Percentiles rank a stretch among this genome's conserved stretches.
Conservation (phyloP, 345 rosid species). For the Cochlearia excelsa region DNA sequence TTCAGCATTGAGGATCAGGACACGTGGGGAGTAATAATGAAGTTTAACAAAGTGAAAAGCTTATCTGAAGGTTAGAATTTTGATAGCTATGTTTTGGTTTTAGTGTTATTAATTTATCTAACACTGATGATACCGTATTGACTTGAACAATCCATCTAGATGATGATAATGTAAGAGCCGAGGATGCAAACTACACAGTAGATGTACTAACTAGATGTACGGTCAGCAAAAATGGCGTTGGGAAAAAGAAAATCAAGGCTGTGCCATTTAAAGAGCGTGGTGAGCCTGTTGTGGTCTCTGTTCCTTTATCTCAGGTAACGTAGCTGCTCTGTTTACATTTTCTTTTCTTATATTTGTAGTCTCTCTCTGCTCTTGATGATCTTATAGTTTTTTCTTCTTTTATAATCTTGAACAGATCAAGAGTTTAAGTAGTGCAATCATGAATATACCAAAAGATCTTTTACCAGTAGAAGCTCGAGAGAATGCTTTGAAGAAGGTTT, state of each 20-base stretch:
- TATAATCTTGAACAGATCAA: constrained; percentile 51
- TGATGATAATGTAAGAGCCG: constrained; percentile 65
- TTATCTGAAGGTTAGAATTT: constrained; percentile 57
- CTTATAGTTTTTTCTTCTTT: constrained; percentile 28
- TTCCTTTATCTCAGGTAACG: constrained; percentile 70
- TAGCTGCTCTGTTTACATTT: neutral
- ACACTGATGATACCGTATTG: constrained; percentile 11
- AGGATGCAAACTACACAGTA: constrained; percentile 67
- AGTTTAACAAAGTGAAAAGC: constrained; percentile 65
- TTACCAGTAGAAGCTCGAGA: constrained; percentile 82
- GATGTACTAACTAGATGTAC: constrained; percentile 86
- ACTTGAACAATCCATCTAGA: constrained; percentile 44
- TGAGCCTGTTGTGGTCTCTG: constrained; percentile 75
- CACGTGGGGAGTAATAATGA: constrained; percentile 84
- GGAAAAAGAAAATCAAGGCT: constrained; percentile 57
- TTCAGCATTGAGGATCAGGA: constrained; percentile 65
- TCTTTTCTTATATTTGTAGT: constrained; percentile 1
- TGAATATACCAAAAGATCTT: constrained; percentile 76
- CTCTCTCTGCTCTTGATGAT: constrained; percentile 13
- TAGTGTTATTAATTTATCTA: constrained; percentile 3
- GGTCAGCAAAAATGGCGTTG: constrained; percentile 58
- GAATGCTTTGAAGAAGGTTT: constrained; percentile 76
- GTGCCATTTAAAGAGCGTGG: constrained; percentile 68
- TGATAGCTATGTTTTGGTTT: constrained; percentile 4
- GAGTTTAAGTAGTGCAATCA: constrained; percentile 71